phyloP scores from a whole-genome alignment of 2,329 filamentous ascomycete genomes.

The Calonectria naviculata region DNA sequence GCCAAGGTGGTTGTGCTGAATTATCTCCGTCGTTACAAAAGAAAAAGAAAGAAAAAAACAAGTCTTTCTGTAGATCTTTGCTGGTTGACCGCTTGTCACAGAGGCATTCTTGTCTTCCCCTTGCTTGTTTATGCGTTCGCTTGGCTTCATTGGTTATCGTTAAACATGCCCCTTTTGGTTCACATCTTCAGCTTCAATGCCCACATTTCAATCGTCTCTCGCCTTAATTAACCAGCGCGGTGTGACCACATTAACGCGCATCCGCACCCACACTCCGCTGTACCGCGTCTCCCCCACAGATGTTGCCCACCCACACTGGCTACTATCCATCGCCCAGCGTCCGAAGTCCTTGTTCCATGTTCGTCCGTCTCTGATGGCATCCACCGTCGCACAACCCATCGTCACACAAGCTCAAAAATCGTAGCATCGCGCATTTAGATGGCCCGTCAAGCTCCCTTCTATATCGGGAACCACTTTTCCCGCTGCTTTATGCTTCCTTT shows the following conservation, averaged over 20 bases:
- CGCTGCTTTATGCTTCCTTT: neutral
- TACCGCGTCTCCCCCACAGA: neutral
- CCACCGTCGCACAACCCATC: slow-evolving; percentile 14
- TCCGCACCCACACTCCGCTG: neutral
- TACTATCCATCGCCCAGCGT: neutral
- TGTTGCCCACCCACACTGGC: neutral
- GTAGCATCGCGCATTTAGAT: slow-evolving; percentile 21
- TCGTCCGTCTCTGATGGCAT: neutral
- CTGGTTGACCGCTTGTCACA: neutral
- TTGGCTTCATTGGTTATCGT: neutral
- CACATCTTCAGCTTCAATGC: neutral
- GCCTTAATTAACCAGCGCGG: neutral
- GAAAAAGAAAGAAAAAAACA: neutral
- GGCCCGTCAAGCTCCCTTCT: slow-evolving; percentile 16
- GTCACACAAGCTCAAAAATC: slow-evolving; percentile 15
- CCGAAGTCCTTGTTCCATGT: neutral
- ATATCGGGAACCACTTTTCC: slow-evolving; percentile 31
- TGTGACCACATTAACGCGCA: slow-evolving; percentile 3
- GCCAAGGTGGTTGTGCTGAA: neutral
- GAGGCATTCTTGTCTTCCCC: neutral
- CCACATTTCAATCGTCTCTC: neutral
- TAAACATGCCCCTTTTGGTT: neutral
- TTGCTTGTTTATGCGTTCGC: neutral
- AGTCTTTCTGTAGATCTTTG: neutral
- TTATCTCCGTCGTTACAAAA: slow-evolving; percentile 30